Evolutionary conservation across 2,329 filamentous ascomycete genomes (phyloP).

Genomic region (Aspergillus tanneri): DNA sequence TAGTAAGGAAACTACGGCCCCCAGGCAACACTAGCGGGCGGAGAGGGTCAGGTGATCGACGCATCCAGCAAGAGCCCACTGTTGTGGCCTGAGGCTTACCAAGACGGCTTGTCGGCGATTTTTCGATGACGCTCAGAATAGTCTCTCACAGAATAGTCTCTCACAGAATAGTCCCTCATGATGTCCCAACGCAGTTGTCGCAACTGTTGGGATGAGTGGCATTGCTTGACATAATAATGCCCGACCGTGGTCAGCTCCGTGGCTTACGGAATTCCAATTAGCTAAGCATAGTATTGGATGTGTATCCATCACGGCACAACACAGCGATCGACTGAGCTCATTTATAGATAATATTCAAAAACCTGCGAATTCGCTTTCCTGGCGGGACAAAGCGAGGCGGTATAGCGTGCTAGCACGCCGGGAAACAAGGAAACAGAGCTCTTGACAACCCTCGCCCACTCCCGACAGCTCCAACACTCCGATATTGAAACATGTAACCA

Average conservation of each 20-base stretch:
- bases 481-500: conserved; percentile 9
- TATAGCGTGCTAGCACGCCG: not conserved
- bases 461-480: conserved; percentile 5
- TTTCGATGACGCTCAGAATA: too few relatives aligned
- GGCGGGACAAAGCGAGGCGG: conserved; percentile 1
- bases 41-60: conserved; percentile 25
- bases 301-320: too few relatives aligned
- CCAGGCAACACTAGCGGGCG: conserved; percentile 2
- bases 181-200: too few relatives aligned
- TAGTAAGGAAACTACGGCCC: too few relatives aligned
- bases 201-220: too few relatives aligned
- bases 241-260: too few relatives aligned
- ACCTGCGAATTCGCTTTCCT: not conserved
- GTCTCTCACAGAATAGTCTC: too few relatives aligned
- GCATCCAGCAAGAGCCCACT: conserved; percentile 16
- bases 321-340: not conserved
- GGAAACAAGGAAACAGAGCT: not conserved
- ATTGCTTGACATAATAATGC: too few relatives aligned
- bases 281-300: too few relatives aligned
- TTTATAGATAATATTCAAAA: conserved; percentile 3
- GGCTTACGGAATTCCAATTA: too few relatives aligned
- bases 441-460: not conserved
- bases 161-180: too few relatives aligned
- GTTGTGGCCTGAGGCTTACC: not conserved
- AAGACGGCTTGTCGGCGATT: too few relatives aligned